A percentile compares a stretch with the other conserved stretches of the same genome.
Conservation (phyloP, 2,329 filamentous ascomycete species). For the Diaporthe citriasiana region DNA sequence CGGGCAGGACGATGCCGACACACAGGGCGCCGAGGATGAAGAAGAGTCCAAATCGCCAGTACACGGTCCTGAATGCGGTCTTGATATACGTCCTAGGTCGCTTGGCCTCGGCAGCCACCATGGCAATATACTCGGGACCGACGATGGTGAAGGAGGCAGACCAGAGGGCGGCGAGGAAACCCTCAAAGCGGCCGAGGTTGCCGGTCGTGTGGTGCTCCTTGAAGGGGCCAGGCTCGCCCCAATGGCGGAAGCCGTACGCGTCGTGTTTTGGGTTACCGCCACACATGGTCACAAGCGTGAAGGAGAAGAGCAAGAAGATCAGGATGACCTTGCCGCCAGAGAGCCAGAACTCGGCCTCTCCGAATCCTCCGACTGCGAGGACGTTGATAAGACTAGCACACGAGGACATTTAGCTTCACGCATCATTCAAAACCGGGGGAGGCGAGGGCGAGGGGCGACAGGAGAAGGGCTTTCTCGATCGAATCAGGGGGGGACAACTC, state of each 20-base stretch:
- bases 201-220: constrained; percentile 71
- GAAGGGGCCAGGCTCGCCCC: constrained; percentile 74
- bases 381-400: constrained; percentile 69
- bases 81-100: constrained; percentile 75
- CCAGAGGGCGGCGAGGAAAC: constrained; percentile 77
- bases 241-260: constrained; percentile 79
- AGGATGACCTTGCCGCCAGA: constrained; percentile 75
- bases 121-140: constrained; percentile 77
- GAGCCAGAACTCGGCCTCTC: constrained; percentile 80
- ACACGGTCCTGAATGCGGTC: constrained; percentile 79
- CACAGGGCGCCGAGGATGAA: constrained; percentile 78
- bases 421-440: background rate
- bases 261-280: constrained; percentile 81
- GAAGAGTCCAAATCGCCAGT: constrained; percentile 79
- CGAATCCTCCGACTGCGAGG: constrained; percentile 75
- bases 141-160: constrained; percentile 74
- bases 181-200: constrained; percentile 76
- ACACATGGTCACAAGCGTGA: constrained; percentile 85
- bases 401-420: constrained; percentile 46
- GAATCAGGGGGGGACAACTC: background rate
- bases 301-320: constrained; percentile 76
- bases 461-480: constrained; percentile 1
- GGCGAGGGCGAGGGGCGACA: background rate
- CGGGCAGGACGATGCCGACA: constrained; percentile 76
- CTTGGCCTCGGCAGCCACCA: constrained; percentile 78